A percentile compares a stretch with the other conserved stretches of the same genome.
These are phyloP conservation scores for Nothomitra cinnamomea DNA, from an alignment of 2,329 filamentous ascomycete species.

Conservation along the genomic window DNA sequence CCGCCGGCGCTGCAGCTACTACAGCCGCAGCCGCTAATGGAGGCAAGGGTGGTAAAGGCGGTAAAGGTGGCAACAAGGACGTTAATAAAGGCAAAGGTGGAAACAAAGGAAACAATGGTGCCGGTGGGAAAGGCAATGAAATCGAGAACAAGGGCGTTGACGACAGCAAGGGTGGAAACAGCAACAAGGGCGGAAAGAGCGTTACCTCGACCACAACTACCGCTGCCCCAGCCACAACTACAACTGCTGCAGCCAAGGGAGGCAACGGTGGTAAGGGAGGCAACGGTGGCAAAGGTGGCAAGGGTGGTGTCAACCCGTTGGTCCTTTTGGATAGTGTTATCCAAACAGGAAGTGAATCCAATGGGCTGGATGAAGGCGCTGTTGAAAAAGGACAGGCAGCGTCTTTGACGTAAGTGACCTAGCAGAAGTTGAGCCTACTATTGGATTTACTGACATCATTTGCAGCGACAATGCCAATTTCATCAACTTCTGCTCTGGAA, in stretches of 20 bases:
- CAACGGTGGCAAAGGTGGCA: too few relatives aligned
- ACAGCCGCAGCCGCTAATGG: too few relatives aligned
- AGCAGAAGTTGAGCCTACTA: background rate
- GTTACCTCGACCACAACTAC: background rate
- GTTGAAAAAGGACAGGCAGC: conserved; percentile 24
- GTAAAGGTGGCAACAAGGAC: background rate
- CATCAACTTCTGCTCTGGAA: conserved; percentile 41
- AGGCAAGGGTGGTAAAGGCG: background rate
- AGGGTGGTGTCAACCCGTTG: too few relatives aligned
- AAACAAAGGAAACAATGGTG: background rate
- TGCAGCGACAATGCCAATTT: conserved; percentile 34
- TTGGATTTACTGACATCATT: conserved; percentile 7
- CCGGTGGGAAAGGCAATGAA: background rate
- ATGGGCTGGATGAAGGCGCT: conserved; percentile 8
- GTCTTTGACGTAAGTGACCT: conserved; percentile 27
- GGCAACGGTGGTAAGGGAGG: too few relatives aligned
- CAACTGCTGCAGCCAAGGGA: too few relatives aligned
- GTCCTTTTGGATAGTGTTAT: background rate
- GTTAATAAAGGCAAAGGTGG: background rate
- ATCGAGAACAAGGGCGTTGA: too few relatives aligned
- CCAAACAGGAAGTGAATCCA: background rate
- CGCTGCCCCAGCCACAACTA: too few relatives aligned
- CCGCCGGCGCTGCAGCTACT: too few relatives aligned
- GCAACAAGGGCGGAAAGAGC: background rate
- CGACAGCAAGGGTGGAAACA: background rate